Base-by-base conservation (phyloP, 495 filamentous ascomycete genomes). In the Schizothecium vesticola region DNA sequence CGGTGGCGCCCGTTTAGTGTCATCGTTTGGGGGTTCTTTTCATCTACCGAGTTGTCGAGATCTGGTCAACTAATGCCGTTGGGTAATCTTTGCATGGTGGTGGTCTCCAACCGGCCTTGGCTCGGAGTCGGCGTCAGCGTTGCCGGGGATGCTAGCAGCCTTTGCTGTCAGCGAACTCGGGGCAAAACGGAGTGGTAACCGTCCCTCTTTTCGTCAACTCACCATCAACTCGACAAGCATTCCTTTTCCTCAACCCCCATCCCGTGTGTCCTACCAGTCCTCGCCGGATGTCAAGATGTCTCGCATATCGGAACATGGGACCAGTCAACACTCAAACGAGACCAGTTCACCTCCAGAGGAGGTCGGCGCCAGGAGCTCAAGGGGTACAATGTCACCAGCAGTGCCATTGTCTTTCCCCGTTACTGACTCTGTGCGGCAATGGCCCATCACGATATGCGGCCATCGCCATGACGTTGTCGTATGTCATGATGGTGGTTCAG, bases 401-500 rank as follows among this genome's bases (percentile, higher is more conserved):
- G 16, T 28, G 24, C 59, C 10, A 23, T 6, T n/a, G n/a, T n/a
- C n/a, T n/a, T n/a, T n/a, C n/a, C n/a, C n/a, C n/a, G n/a, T 29
- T 2, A 23, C 24, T 61, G 3, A 24, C 57, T 59, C n/a, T 26
- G 31, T 56, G 56, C 56, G 24, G 3, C 11, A 24, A 19, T 5
- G 24, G 4, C 0, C 16, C 21, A 55, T 29, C 28, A 7, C 58
- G 61, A 13, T 19, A 60, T 56, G 21, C 3, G 28, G 61, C 69
- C 70, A 65, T 65, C n/a, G 23, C 55, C n/a, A 29, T 22, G 11
- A 11, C 7, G 16, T 28, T 13, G 51, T 65, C 63, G 67, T 72
- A 72, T 43, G 70, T 72, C 67, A 63, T 29, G 29, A 24, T 11
- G 59, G 63, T 63, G 63, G 31, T 10, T 16, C 63, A 64, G 61